These are phyloP conservation scores for Morella rubra DNA, from an alignment of 306 rosid species.

Conservation along the genomic window DNA sequence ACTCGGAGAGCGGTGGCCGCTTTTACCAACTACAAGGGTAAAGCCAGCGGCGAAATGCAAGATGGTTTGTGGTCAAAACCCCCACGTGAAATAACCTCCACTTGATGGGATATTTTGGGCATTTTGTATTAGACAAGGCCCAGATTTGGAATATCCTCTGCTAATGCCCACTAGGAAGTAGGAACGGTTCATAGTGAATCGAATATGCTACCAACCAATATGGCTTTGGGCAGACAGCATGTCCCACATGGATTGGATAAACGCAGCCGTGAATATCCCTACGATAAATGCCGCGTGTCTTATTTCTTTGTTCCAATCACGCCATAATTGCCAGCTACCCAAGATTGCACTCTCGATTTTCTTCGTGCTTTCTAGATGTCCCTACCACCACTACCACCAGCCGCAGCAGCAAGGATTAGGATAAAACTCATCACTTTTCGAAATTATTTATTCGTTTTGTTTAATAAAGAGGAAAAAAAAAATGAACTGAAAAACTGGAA, in stretches of 20 bases:
- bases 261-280: not conserved
- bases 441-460: not conserved
- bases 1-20: not conserved
- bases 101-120: not conserved
- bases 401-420: constrained; percentile 6
- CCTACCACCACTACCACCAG: not conserved
- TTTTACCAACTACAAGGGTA: not conserved
- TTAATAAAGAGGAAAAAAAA: too few relatives aligned
- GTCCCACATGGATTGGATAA: constrained; percentile 24
- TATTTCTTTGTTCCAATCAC: not conserved
- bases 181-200: not conserved
- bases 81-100: not conserved
- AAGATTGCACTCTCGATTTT: not conserved
- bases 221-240: not conserved
- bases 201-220: constrained; percentile 34
- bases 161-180: not conserved
- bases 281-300: not conserved
- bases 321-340: not conserved
- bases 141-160: not conserved
- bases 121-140: not conserved
- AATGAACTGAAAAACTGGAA: too few relatives aligned
- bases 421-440: not conserved
- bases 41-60: not conserved
- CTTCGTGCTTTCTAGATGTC: not conserved
- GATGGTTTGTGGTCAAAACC: not conserved